Evolutionary conservation across 345 rosid genomes (phyloP), one percentile per base, ranked within the genome.

Genomic region (Heritiera littoralis): DNA sequence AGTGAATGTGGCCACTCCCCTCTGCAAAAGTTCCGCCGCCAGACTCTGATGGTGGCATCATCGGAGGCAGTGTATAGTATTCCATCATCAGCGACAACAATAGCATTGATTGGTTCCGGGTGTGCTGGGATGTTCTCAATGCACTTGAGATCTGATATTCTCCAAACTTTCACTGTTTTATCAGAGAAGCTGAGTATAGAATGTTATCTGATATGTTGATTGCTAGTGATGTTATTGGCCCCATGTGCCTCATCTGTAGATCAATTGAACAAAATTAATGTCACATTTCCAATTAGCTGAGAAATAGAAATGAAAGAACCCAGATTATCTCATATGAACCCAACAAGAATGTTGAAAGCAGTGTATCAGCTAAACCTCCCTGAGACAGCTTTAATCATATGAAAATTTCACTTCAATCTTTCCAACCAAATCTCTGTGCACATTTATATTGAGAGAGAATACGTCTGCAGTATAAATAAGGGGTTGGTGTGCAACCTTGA

Each of bases 51-150:
- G 4, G 89, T 84, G 78, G 89, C 88, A n/a, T 89, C 91, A 6
- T 86, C 91, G 0, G 91, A 89, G 78, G 90, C 91, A 0, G 90
- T 86, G 89, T 80, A 89, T 35, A 89, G 89, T 15, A 85, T 74
- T 1, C 90, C 93, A 0, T 84, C 86, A 1, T 78, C 83, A 6
- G 88, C 75, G 0, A 81, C 75, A 5, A 74, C 80, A 32, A 89
- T 75, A 66, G 85, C 81, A n/a, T 89, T 89, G 86, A 89, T 74
- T 0, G 91, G 81, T 43, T 85, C 81, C 0, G 84, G 67, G 72
- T 88, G 91, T 23, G 93, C 93, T 20, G 77, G 84, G 81, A 89
- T 85, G 45, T 90, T 83, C 80, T 88, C 93, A 46, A 85, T 80
- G 89, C 91, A 89, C 59, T 86, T 87, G 77, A 83, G 70, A 86